A percentile compares a stretch with the other conserved stretches of the same genome.
Conservation (phyloP, 2,329 filamentous ascomycete species). For the Botrytis squamosa region DNA sequence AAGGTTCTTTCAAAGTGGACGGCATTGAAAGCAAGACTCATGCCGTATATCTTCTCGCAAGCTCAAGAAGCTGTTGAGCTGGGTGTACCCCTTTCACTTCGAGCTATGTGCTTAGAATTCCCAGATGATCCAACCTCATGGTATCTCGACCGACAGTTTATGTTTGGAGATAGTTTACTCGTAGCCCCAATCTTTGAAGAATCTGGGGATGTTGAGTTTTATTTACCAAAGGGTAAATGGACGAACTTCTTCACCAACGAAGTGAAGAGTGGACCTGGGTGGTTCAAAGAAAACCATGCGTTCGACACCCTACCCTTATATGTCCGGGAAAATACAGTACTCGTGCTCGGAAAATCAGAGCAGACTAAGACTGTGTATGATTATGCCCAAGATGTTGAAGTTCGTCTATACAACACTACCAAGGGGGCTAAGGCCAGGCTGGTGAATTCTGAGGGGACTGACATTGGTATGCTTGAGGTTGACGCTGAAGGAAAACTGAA, state of each 20-base stretch:
- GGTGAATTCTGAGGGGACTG: slow-evolving; percentile 46
- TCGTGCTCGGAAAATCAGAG: slow-evolving; percentile 36
- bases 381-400: slow-evolving; percentile 41
- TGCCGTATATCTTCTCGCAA: slow-evolving; percentile 57
- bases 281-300: slow-evolving; percentile 47
- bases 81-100: slow-evolving; percentile 54
- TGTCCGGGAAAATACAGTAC: slow-evolving; percentile 42
- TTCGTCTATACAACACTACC: slow-evolving; percentile 46
- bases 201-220: slow-evolving; percentile 55
- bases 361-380: slow-evolving; percentile 38
- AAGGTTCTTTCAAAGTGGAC: slow-evolving; percentile 48
- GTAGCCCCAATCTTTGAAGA: slow-evolving; percentile 60
- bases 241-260: slow-evolving; percentile 49
- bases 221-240: slow-evolving; percentile 52
- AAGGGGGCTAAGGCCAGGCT: slow-evolving; percentile 46
- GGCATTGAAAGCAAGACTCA: slow-evolving; percentile 52
- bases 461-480: slow-evolving; percentile 44
- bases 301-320: slow-evolving; percentile 50
- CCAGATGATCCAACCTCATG: slow-evolving; percentile 58
- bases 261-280: slow-evolving; percentile 44
- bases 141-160: slow-evolving; percentile 59
- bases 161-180: slow-evolving; percentile 57
- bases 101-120: slow-evolving; percentile 60
- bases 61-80: slow-evolving; percentile 49
- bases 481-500: slow-evolving; percentile 43